Conservation (phyloP, 2,329 filamentous ascomycete genomes). For the Alternaria alternata region DNA sequence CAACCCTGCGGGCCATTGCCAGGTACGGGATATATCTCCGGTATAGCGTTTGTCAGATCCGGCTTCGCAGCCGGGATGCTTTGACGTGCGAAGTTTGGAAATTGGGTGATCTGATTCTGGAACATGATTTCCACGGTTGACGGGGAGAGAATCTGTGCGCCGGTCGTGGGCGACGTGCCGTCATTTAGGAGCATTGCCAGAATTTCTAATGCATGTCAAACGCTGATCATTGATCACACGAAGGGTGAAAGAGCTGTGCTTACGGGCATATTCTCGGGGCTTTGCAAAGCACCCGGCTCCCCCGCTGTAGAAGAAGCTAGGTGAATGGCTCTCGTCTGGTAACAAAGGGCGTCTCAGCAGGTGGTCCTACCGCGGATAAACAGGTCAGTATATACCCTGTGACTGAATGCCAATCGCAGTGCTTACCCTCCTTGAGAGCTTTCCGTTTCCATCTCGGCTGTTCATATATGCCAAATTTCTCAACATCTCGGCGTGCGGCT, state of each 20-base stretch:
- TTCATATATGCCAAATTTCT: neutral
- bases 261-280: neutral
- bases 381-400: neutral
- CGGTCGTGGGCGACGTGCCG: neutral
- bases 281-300: neutral
- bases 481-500: neutral
- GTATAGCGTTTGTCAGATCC: constrained; percentile 3
- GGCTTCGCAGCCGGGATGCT: constrained; percentile 2
- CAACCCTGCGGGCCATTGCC: constrained; percentile 5
- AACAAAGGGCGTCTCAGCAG: neutral
- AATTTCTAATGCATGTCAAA: neutral
- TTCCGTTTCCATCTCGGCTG: neutral
- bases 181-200: neutral
- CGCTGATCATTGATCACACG: neutral
- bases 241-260: neutral
- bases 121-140: constrained; percentile 3
- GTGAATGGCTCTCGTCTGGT: neutral
- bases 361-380: neutral
- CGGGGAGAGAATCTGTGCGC: neutral
- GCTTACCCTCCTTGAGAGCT: neutral
- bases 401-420: neutral
- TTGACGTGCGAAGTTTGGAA: neutral
- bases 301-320: neutral
- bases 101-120: constrained; percentile 1
- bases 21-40: constrained; percentile 4